Conservation (phyloP, 257 asterid species). For the Solanum verrucosum region DNA sequence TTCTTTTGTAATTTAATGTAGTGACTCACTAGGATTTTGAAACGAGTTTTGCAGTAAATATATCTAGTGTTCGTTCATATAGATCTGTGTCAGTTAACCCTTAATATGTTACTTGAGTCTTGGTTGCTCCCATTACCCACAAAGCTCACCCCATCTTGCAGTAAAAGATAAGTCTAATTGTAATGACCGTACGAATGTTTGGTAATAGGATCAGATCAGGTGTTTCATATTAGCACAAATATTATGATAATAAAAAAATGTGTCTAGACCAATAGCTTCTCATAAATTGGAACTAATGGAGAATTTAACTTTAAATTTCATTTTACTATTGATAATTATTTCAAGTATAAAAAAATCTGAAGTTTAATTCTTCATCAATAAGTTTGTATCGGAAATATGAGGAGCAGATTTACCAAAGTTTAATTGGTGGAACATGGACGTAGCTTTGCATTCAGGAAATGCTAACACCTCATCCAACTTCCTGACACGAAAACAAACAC, state of each 20-base stretch:
- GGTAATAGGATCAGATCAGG: neutral
- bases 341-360: neutral
- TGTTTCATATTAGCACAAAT: neutral
- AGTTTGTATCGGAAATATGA: neutral
- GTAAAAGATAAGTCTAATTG: neutral
- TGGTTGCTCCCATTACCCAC: neutral
- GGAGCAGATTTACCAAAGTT: neutral
- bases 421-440: constrained; percentile 7
- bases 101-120: neutral
- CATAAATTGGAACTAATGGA: neutral
- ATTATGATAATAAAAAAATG: neutral
- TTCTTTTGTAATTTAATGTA: neutral
- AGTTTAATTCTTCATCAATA: neutral
- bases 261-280: neutral
- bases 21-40: neutral
- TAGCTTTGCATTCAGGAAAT: constrained; percentile 13
- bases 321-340: neutral
- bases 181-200: neutral
- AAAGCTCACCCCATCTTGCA: neutral
- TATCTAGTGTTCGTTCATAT: neutral
- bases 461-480: constrained; percentile 19
- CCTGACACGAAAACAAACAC: constrained; percentile 8
- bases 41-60: neutral
- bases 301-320: neutral
- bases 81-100: neutral